Evolutionary conservation across 2,329 filamentous ascomycete species (phyloP), one percentile per base, ranked within the genome.

Genomic region (Epichloe festucae): DNA sequence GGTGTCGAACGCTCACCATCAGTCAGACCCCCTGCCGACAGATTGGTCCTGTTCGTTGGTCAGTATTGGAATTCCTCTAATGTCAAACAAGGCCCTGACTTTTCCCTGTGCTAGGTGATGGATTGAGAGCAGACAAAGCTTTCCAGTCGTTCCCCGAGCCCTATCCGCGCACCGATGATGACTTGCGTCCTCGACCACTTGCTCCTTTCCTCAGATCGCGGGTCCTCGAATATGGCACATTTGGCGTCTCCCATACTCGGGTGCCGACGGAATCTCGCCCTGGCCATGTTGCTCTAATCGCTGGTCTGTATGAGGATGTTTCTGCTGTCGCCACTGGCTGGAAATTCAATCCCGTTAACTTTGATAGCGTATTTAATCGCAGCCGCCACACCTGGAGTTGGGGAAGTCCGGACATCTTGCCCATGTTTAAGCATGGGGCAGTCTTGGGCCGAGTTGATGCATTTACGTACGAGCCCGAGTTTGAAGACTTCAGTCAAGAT

Each of bases 381-480:
- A 97, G 91, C 64, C 77, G 85, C 45, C 94, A 98, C 70, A 98
- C 94, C 7, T 98, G 93, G 93, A 95, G 90, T 67, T 98, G 93
- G 93, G 93, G 93, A 2, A 96, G 90, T 63, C 93, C 93, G 1
- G 93, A 98, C 68, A 98, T 98, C 61, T 70, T 98, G 58, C 87
- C 87, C 51, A 98, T 98, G 93, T 98, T 98, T 65, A 83, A 94
- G 64, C 79, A 89, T 52, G 93, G 93, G n/a, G 91, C 93, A 23
- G 82, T 87, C 10, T 85, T 87, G 0, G 90, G 91, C 7, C 78
- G 85, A 56, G 87, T 98, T 1, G 87, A 96, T 67, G 85, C 88
- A n/a, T 85, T 84, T 57, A 87, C 77, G 53, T 98, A 98, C 63
- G 80, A 78, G 10, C 77, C 85, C 39, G 90, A 96, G 56, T 81